phyloP scores from a whole-genome alignment of 1,284 basidiomycete genomes.

The Trichosporon sp. region DNA sequence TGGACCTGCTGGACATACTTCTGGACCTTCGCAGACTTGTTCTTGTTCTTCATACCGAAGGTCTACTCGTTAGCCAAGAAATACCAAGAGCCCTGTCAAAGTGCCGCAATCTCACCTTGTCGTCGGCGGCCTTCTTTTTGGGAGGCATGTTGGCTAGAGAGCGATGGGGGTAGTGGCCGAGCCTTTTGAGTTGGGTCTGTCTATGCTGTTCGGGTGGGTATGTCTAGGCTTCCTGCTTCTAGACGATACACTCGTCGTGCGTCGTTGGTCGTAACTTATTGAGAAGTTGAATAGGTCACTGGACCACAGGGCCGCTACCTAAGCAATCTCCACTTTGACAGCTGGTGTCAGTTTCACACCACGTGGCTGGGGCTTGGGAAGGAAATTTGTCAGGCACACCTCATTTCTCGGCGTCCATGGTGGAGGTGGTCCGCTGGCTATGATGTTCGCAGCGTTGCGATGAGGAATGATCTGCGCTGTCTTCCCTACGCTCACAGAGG shows the following conservation, averaged over 20 bases:
- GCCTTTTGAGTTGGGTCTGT: not conserved
- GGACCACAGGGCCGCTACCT: not conserved
- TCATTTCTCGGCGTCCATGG: not conserved
- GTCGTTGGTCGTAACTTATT: not conserved
- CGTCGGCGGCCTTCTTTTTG: constrained; percentile 37
- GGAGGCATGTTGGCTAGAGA: constrained; percentile 38
- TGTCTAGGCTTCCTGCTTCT: not conserved
- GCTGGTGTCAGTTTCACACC: not conserved
- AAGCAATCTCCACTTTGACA: constrained; percentile 2
- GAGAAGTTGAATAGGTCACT: not conserved
- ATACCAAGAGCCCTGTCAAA: not conserved
- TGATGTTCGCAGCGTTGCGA: too few species aligned
- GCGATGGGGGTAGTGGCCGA: not conserved
- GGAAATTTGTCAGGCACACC: not conserved
- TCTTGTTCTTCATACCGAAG: constrained; percentile 96
- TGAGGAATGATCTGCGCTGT: not conserved
- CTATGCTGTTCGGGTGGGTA: not conserved
- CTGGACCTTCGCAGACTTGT: constrained; percentile 89
- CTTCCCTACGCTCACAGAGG: not conserved
- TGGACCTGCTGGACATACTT: constrained; percentile 73
- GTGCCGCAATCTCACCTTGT: constrained; percentile 28
- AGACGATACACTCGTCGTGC: not conserved
- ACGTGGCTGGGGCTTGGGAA: not conserved
- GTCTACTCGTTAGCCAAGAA: constrained; percentile 28
- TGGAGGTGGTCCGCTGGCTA: not conserved